A percentile compares a stretch with the other conserved stretches of the same genome.
phyloP scores from a whole-genome alignment of 139 green algal genomes.

The Coccomyxa sp. region DNA sequence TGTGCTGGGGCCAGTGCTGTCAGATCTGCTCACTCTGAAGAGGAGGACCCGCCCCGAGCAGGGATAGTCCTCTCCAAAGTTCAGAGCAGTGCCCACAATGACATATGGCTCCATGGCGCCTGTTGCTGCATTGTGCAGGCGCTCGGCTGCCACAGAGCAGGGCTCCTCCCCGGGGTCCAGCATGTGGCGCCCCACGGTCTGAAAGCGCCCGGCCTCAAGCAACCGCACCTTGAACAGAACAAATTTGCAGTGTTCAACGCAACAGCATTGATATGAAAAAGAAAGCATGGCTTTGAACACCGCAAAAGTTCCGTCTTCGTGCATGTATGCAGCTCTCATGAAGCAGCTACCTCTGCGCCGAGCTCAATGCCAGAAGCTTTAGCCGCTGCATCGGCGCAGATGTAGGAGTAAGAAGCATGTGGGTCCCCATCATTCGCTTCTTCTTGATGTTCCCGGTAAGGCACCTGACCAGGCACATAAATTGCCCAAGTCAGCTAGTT shows the following conservation, averaged over 20 bases:
- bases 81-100: conserved; percentile 28
- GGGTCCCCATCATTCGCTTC: conserved; percentile 63
- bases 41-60: conserved; percentile 73
- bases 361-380: conserved; percentile 9
- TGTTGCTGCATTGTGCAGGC: conserved; percentile 41
- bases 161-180: conserved; percentile 58
- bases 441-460: conserved; percentile 32
- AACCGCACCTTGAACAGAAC: conserved; percentile 31
- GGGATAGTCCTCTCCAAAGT: conserved; percentile 78
- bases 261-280: background rate
- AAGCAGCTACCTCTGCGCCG: conserved; percentile 6
- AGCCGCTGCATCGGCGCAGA: conserved; percentile 33
- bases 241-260: too few relatives aligned
- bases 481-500: background rate
- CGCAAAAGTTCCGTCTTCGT: background rate
- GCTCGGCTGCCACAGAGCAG: conserved; percentile 36
- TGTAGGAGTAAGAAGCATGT: conserved; percentile 45
- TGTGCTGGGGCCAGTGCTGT: too few relatives aligned
- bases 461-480: conserved; percentile 11
- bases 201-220: conserved; percentile 35
- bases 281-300: background rate
- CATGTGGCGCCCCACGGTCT: conserved; percentile 27
- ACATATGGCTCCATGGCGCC: conserved; percentile 26
- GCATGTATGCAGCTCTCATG: background rate
- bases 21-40: conserved; percentile 43